Evolutionary conservation across 2,329 filamentous ascomycete genomes (phyloP).

Genomic region (Fusarium sp.): DNA sequence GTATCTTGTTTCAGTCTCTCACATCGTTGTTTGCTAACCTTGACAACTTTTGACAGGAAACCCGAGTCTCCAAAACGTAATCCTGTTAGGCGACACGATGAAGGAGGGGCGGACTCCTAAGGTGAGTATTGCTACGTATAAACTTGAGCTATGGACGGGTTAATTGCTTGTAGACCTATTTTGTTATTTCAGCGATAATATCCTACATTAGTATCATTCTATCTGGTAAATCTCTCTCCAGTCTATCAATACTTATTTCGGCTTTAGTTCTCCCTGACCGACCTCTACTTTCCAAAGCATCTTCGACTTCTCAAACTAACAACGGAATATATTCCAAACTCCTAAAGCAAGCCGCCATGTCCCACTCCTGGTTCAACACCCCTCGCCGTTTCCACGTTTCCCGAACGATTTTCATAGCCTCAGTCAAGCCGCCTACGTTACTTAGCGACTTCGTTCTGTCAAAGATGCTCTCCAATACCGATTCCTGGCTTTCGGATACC

Average conservation of each 20-base stretch:
- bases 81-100: fast-evolving
- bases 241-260: no score
- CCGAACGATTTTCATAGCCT: background rate
- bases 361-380: background rate
- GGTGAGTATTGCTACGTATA: background rate
- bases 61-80: background rate
- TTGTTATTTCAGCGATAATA: no score
- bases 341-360: conserved; percentile 48
- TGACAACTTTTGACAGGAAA: background rate
- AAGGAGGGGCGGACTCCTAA: fast-evolving
- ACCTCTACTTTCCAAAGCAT: background rate
- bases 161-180: no score
- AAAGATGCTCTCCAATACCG: background rate
- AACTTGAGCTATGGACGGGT: no score
- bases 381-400: background rate
- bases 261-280: fast-evolving
- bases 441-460: background rate
- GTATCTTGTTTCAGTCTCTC: background rate
- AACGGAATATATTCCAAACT: background rate
- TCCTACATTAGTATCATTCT: fast-evolving
- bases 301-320: background rate
- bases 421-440: background rate
- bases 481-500: background rate
- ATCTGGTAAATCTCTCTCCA: no score
- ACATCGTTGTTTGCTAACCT: background rate